Evolutionary conservation across 352 stramenopile genomes (phyloP).

Genomic region (Peronospora farinosa): DNA sequence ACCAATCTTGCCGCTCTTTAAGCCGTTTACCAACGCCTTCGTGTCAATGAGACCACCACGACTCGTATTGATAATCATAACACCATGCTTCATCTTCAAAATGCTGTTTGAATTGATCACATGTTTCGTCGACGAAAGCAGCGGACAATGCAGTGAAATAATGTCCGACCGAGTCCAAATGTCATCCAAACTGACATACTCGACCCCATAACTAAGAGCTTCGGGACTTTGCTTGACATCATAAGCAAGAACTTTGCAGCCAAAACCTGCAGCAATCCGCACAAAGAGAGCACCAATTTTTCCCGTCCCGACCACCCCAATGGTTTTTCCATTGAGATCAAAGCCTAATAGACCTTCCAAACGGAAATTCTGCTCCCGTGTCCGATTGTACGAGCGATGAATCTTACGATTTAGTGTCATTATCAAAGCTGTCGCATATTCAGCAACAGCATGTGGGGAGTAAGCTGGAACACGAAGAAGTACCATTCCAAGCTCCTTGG

Average conservation of each 20-base stretch:
- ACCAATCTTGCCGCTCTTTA: constrained; percentile 76
- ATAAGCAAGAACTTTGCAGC: constrained; percentile 56
- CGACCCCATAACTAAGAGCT: constrained; percentile 24
- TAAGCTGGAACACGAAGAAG: constrained; percentile 68
- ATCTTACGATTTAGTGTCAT: constrained; percentile 82
- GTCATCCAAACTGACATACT: constrained; percentile 51
- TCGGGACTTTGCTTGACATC: constrained; percentile 57
- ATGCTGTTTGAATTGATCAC: constrained; percentile 80
- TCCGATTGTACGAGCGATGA: constrained; percentile 68
- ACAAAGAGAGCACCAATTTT: constrained; percentile 43
- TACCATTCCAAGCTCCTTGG: constrained; percentile 53
- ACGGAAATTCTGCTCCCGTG: constrained; percentile 68
- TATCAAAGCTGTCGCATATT: constrained; percentile 69
- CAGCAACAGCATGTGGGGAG: constrained; percentile 73
- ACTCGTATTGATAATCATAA: constrained; percentile 89
- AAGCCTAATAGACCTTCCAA: constrained; percentile 55
- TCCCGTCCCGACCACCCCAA: constrained; percentile 59
- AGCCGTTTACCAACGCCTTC: constrained; percentile 62
- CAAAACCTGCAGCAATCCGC: constrained; percentile 36
- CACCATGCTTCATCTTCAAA: constrained; percentile 80
- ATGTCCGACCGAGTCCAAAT: constrained; percentile 71
- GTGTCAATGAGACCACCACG: constrained; percentile 85
- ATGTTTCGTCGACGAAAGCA: constrained; percentile 78
- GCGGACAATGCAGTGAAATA: constrained; percentile 83
- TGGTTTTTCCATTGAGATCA: constrained; percentile 68